phyloP scores from a whole-genome alignment of 2,329 filamentous ascomycete species.

The Colletotrichum sp. region DNA sequence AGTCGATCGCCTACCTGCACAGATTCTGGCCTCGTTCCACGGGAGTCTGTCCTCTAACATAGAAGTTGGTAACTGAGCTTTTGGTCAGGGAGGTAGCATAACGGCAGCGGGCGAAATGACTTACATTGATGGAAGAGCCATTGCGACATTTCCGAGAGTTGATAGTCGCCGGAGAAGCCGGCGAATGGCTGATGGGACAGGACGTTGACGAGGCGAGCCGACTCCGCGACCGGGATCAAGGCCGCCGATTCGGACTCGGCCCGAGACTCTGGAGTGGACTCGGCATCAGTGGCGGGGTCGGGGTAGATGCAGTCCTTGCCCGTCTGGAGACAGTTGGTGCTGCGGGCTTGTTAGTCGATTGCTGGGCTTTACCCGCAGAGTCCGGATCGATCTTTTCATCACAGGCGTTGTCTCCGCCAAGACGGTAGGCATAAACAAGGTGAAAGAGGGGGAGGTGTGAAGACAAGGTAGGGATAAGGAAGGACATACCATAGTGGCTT shows the following conservation, averaged over 20 bases:
- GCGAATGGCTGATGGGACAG: slow-evolving; percentile 20
- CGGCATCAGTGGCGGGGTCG: slow-evolving; percentile 12
- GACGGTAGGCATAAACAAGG: background rate
- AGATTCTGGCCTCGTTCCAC: slow-evolving; percentile 39
- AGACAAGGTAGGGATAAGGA: background rate
- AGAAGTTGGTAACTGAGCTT: slow-evolving; percentile 42
- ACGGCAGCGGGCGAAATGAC: background rate
- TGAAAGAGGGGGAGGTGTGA: background rate
- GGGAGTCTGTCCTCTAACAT: slow-evolving; percentile 45
- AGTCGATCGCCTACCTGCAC: slow-evolving; percentile 33
- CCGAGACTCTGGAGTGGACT: background rate
- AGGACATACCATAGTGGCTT: slow-evolving; percentile 49
- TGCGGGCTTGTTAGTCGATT: slow-evolving; percentile 26
- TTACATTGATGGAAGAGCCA: slow-evolving; percentile 41
- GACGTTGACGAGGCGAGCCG: background rate
- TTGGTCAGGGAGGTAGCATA: background rate
- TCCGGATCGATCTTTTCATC: background rate
- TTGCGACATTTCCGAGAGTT: slow-evolving; percentile 37
- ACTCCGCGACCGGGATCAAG: background rate
- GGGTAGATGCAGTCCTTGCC: slow-evolving; percentile 47
- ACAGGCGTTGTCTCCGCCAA: background rate
- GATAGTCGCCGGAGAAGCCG: slow-evolving; percentile 18
- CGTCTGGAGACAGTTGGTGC: slow-evolving; percentile 50
- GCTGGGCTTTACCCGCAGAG: background rate
- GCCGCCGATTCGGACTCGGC: slow-evolving; percentile 11